These are phyloP conservation scores for Asterochloris sp. DNA, from an alignment of 139 green algal genomes.

Conservation along the genomic window DNA sequence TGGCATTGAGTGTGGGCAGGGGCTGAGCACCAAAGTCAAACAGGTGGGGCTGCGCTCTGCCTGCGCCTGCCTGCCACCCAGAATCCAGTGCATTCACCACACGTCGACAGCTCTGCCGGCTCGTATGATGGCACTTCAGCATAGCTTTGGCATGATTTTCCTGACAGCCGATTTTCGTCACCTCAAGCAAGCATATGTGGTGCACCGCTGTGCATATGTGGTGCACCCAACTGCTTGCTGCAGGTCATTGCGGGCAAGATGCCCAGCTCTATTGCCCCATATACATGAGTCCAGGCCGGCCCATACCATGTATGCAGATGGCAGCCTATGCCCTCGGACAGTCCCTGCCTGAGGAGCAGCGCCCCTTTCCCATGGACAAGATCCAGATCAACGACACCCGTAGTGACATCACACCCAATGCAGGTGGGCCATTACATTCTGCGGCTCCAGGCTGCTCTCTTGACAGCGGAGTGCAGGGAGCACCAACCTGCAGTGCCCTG, in stretches of 20 bases:
- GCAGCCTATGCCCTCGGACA: conserved; percentile 31
- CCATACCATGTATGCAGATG: conserved; percentile 24
- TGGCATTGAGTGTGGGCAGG: conserved; percentile 50
- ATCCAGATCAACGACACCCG: conserved; percentile 37
- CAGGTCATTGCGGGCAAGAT: too few species aligned
- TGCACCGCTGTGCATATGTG: too few species aligned
- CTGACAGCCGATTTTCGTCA: too few species aligned
- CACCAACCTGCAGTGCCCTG: too few species aligned
- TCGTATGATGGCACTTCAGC: too few species aligned
- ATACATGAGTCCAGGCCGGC: background rate
- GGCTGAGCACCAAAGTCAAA: conserved; percentile 57
- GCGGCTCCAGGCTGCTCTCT: too few species aligned
- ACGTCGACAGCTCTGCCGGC: too few species aligned
- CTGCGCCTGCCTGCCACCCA: background rate
- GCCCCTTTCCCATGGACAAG: conserved; percentile 32
- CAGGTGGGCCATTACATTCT: conserved; percentile 17
- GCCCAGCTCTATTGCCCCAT: too few species aligned
- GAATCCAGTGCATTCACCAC: background rate
- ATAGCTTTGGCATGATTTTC: too few species aligned
- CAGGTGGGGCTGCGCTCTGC: conserved; percentile 27
- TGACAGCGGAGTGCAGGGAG: too few species aligned
- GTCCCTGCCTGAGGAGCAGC: conserved; percentile 26
- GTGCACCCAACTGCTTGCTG: too few species aligned
- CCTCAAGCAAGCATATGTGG: too few species aligned
- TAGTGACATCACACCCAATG: conserved; percentile 27